Evolutionary conservation across 768 basidiomycete genomes (phyloP).

Genomic region (Termitomyces sp.): DNA sequence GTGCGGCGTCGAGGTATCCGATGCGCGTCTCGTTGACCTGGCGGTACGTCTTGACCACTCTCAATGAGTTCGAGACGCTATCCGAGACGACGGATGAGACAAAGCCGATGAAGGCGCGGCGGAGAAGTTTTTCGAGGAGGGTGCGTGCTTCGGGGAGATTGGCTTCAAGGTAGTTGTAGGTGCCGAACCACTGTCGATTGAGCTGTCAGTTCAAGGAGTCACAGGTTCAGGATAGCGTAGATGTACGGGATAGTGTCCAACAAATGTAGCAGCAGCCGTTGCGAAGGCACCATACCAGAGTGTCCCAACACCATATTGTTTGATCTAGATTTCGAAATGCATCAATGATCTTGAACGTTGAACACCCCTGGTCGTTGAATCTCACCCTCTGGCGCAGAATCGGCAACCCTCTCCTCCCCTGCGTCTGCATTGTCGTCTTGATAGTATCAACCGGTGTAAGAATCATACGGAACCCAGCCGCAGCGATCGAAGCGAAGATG

Average conservation of each 20-base stretch:
- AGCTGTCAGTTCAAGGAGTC: not conserved
- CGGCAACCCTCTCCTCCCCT: conserved; percentile 67
- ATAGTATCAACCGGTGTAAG: conserved; percentile 91
- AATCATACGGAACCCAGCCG: conserved; percentile 87
- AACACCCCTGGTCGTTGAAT: no score
- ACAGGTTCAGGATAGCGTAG: not conserved
- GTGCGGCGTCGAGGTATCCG: conserved; percentile 76
- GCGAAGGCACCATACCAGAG: conserved; percentile 92
- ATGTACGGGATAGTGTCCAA: conserved; percentile 83
- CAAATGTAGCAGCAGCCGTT: conserved; percentile 91
- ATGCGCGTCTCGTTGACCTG: conserved; percentile 86
- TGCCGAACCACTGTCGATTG: conserved; percentile 68
- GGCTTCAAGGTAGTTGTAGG: conserved; percentile 78
- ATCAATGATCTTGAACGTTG: no score
- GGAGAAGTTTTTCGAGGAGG: conserved; percentile 55
- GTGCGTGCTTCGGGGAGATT: conserved; percentile 57
- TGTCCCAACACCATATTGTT: conserved; percentile 69
- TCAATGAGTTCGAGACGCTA: conserved; percentile 81
- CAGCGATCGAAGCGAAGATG: conserved; percentile 72
- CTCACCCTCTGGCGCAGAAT: conserved; percentile 66
- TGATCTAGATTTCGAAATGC: conserved; percentile 44
- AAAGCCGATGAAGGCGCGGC: conserved; percentile 93
- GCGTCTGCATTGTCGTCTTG: conserved; percentile 94
- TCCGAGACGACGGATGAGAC: conserved; percentile 83
- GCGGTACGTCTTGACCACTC: conserved; percentile 94